Conservation (phyloP, 2,329 filamentous ascomycete species). For the Waltergamsia citrina region DNA sequence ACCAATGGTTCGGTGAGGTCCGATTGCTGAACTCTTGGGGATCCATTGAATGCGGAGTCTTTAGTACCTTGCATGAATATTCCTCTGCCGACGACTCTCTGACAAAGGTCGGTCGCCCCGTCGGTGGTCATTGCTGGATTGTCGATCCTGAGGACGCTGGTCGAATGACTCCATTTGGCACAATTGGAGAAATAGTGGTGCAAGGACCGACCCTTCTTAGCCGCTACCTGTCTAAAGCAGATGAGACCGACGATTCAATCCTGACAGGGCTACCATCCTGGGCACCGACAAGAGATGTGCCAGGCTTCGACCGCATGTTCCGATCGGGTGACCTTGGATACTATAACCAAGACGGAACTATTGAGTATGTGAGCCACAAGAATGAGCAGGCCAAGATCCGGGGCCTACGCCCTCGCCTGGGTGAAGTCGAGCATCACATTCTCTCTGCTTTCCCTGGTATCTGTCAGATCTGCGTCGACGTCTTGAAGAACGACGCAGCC, state of each 20-base stretch:
- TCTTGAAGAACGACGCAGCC: slow-evolving; percentile 1
- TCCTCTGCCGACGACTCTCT: slow-evolving; percentile 1
- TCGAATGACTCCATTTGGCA: slow-evolving; percentile 11
- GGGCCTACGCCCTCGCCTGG: slow-evolving; percentile 41
- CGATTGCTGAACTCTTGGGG: slow-evolving; percentile 7
- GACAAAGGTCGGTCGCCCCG: slow-evolving; percentile 2
- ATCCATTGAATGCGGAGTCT: slow-evolving; percentile 4
- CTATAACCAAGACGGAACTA: slow-evolving; percentile 18
- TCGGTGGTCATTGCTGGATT: slow-evolving; percentile 1
- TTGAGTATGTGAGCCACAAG: slow-evolving; percentile 37
- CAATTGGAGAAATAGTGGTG: slow-evolving; percentile 20
- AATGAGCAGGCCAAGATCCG: slow-evolving; percentile 46
- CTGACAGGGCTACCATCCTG: slow-evolving; percentile 1
- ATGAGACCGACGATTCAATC: slow-evolving; percentile 26
- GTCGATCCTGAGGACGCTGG: slow-evolving; percentile 1
- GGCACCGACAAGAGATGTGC: background rate
- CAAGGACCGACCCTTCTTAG: slow-evolving; percentile 33
- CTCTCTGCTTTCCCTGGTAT: background rate
- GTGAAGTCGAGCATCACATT: slow-evolving; percentile 7
- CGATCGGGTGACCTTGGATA: slow-evolving; percentile 6
- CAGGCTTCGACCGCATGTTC: slow-evolving; percentile 4
- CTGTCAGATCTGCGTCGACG: slow-evolving; percentile 2
- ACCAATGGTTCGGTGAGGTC: slow-evolving; percentile 5
- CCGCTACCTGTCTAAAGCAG: slow-evolving; percentile 34
- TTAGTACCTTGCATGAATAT: slow-evolving; percentile 5